Base-by-base conservation (phyloP, 1,139 yeast genomes). In the Hansenula anomala region DNA sequence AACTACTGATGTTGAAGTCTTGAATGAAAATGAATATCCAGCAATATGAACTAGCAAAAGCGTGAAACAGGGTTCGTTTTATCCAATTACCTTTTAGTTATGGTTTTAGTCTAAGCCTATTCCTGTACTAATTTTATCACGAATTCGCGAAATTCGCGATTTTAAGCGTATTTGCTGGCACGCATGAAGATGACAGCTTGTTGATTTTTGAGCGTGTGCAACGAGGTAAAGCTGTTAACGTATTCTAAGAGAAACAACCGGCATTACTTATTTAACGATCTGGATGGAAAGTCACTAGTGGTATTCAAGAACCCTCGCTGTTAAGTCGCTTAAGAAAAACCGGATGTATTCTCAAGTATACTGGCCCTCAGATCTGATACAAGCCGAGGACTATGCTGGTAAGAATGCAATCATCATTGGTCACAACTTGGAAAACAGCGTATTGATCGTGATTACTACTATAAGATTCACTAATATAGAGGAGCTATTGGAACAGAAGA, bases 301-400 rank as follows among this genome's bases (percentile, higher is more conserved):
- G 25, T 20, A 20, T 20, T 20, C 9, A n/a, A n/a, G n/a, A n/a
- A n/a, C n/a, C n/a, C n/a, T n/a, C n/a, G n/a, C n/a, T n/a, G n/a
- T n/a, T n/a, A n/a, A n/a, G n/a, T n/a, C n/a, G n/a, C n/a, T 20
- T 6, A 9, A 20, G 22, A 20, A 20, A 20, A 17, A 13, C 19
- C 14, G 8, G 17, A 30, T 23, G 33, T 6, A 10, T 6, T 20
- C 20, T 7, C 34, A 32, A n/a, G 15, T 32, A 8, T 32, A 23
- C 45, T 64, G 69, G 69, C 68, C 69, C 2, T 36, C 45, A 17
- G 60, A 60, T 33, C 55, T 60, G 12, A 41, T 58, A 43, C n/a
- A 49, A 39, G 5, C 49, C 34, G 11, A 26, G 36, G 23, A 31
- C 42, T 22, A 52, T 47, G 19, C 50, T 55, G n/a, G 43, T 10